Conservation (phyloP, 352 stramenopile species). For the Pythium aristosporum region DNA sequence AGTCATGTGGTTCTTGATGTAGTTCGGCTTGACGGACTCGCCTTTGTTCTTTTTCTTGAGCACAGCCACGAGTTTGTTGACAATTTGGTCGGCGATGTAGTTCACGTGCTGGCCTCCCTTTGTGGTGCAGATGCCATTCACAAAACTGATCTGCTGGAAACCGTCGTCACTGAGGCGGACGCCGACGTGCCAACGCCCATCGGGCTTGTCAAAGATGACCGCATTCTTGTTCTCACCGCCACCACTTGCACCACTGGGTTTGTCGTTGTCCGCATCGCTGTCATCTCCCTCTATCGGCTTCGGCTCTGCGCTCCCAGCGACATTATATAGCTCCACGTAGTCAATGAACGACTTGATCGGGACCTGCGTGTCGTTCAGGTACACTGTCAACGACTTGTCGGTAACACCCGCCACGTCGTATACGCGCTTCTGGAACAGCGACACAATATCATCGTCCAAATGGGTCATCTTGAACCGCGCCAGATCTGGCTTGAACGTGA, state of each 20-base stretch:
- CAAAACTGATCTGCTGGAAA: slow-evolving; percentile 97
- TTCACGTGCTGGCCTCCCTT: slow-evolving; percentile 97
- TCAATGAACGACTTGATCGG: slow-evolving; percentile 92
- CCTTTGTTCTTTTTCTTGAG: slow-evolving; percentile 95
- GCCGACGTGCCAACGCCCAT: slow-evolving; percentile 94
- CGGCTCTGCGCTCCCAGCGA: slow-evolving; percentile 18
- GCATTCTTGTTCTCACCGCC: slow-evolving; percentile 36
- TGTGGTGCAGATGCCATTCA: slow-evolving; percentile 97
- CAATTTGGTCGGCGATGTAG: slow-evolving; percentile 91
- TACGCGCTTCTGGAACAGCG: slow-evolving; percentile 96
- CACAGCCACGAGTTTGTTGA: slow-evolving; percentile 85
- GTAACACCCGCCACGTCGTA: slow-evolving; percentile 97
- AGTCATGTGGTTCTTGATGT: slow-evolving; percentile 95
- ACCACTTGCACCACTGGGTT: slow-evolving; percentile 24
- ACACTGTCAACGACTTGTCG: slow-evolving; percentile 91
- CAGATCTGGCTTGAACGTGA: slow-evolving; percentile 97
- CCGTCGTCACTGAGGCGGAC: slow-evolving; percentile 91
- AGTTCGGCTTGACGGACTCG: slow-evolving; percentile 91
- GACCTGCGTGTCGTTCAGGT: slow-evolving; percentile 94
- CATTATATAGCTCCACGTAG: slow-evolving; percentile 93
- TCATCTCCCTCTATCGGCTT: slow-evolving; percentile 34
- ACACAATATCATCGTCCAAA: slow-evolving; percentile 93
- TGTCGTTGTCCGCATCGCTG: slow-evolving; percentile 24
- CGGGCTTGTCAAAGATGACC: slow-evolving; percentile 92
- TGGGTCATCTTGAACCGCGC: slow-evolving; percentile 90